phyloP scores from a whole-genome alignment of 345 rosid genomes.

The Ceriops tagal region DNA sequence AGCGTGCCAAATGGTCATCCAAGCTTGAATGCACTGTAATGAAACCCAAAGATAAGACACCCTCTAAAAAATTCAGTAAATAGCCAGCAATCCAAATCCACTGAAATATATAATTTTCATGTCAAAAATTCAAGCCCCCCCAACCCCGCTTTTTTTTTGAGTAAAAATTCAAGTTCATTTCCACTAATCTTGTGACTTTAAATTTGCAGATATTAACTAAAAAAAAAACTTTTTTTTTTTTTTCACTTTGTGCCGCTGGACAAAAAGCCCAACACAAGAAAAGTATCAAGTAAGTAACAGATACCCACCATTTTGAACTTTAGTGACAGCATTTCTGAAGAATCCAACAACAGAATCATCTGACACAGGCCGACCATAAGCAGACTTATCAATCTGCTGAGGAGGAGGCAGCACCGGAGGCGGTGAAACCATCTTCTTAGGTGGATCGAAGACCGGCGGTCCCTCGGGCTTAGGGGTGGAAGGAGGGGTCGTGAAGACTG shows the following conservation, averaged over 20 bases:
- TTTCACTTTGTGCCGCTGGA: background rate
- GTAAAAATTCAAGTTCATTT: too few species aligned
- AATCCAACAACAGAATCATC: conserved; percentile 56
- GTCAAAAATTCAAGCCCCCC: too few species aligned
- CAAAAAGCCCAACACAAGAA: too few species aligned
- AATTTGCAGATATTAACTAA: background rate
- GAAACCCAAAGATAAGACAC: background rate
- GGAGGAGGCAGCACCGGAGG: conserved; percentile 67
- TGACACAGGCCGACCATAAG: conserved; percentile 20
- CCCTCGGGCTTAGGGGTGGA: conserved; percentile 72
- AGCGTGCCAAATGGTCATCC: conserved; percentile 95
- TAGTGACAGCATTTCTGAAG: conserved; percentile 65
- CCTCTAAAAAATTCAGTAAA: background rate
- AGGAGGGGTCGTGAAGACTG: conserved; percentile 95
- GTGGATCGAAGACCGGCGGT: conserved; percentile 31
- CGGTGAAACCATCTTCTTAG: conserved; percentile 33
- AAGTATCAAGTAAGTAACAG: too few species aligned
- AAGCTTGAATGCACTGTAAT: conserved; percentile 84
- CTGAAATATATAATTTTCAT: too few species aligned
- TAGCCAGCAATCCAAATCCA: too few species aligned
- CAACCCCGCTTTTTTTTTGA: too few species aligned
- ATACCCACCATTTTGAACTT: conserved; percentile 67
- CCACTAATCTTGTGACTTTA: too few species aligned
- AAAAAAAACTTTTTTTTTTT: background rate
- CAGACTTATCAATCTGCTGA: conserved; percentile 51